Evolutionary conservation across 2,329 filamentous ascomycete species (phyloP).

Genomic region (Epichloe uncinata): DNA sequence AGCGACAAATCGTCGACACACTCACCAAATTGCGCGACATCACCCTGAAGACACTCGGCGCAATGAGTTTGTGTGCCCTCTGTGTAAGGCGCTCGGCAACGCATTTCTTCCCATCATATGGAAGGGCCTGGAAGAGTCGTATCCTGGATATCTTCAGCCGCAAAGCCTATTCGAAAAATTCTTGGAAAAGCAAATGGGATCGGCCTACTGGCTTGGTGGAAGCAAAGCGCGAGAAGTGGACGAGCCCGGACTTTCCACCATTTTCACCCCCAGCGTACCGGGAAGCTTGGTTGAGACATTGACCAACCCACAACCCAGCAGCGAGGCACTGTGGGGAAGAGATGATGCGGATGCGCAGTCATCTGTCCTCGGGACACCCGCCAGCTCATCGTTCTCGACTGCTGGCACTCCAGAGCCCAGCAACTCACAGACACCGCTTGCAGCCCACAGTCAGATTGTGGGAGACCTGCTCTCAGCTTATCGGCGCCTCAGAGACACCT

Average conservation of each 20-base stretch:
- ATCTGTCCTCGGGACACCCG: slow-evolving; percentile 24
- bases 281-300: slow-evolving; percentile 24
- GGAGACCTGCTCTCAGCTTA: slow-evolving; percentile 48
- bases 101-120: slow-evolving; percentile 89
- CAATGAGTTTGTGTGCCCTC: slow-evolving; percentile 88
- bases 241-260: slow-evolving; percentile 16
- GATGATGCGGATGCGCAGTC: slow-evolving; percentile 22
- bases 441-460: slow-evolving; percentile 19
- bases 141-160: slow-evolving; percentile 57
- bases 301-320: slow-evolving; percentile 23
- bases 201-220: slow-evolving; percentile 27
- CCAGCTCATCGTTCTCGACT: slow-evolving; percentile 29
- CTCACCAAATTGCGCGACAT: slow-evolving; percentile 84
- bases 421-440: slow-evolving; percentile 6
- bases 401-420: slow-evolving; percentile 14
- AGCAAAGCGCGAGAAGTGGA: slow-evolving; percentile 23
- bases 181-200: slow-evolving; percentile 44
- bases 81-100: slow-evolving; percentile 95
- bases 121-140: slow-evolving; percentile 80
- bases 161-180: slow-evolving; percentile 52
- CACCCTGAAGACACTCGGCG: slow-evolving; percentile 70
- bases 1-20: slow-evolving; percentile 71
- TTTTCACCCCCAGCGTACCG: slow-evolving; percentile 24
- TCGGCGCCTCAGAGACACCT: slow-evolving; percentile 44
- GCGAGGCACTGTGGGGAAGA: slow-evolving; percentile 28